Base-by-base conservation (phyloP, 352 stramenopile genomes). In the Peronospora destructor region DNA sequence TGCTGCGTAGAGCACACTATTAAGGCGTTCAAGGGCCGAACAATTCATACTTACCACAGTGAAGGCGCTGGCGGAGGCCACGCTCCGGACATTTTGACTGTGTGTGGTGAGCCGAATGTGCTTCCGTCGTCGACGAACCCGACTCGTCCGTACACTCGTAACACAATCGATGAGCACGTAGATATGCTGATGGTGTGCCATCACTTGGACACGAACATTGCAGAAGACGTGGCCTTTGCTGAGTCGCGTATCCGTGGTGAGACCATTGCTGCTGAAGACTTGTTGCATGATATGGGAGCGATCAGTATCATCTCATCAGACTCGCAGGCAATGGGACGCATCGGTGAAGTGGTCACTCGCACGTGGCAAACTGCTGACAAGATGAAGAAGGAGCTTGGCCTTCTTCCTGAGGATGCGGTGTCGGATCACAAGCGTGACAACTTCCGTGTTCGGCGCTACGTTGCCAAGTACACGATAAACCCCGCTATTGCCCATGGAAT, bases 101-200 rank as follows among this genome's bases (percentile, higher is more conserved):
- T 98, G 29, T 97, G 94, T 21, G 80, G 84, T 38, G 84, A 97
- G 66, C 48, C 67, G 6, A 97, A 97, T 62, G 93, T 98, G 2
- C 70, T 98, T 21, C 95, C 95, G 14, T 97, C 87, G 55, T 97
- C 87, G 0, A 98, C 95, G 0, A 98, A 98, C 74, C 95, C 95
- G 8, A 98, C 95, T 26, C 83, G 92, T 38, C 95, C 95, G 3
- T 98, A 96, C 64, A 98, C 94, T 10, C 73, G 80, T 35, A 98
- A 98, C 67, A 98, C 95, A 19, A 97, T 98, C 50, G 95, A 98
- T 51, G 95, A 98, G 61, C 95, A 98, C 65, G 84, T 98, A 26
- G 95, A 98, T 73, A 98, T 98, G 95, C 76, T 98, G 21, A 98
- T 98, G 94, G 95, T 98, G 26, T 98, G 95, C 60, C 95, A 98